phyloP scores from a whole-genome alignment of 108 stramenopile species.

The Discostella stelligeroides region DNA sequence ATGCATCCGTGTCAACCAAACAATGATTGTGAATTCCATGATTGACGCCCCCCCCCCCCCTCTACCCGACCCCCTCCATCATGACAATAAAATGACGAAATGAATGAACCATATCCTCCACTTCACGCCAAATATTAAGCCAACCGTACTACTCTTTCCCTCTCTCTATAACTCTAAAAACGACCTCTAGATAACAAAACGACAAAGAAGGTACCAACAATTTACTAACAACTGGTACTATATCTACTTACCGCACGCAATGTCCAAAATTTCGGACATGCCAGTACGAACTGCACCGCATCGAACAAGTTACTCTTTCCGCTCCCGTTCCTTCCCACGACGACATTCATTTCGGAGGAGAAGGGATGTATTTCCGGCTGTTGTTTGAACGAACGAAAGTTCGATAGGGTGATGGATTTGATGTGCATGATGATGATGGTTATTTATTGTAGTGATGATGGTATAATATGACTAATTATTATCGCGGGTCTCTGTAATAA shows the following conservation, averaged over 20 bases:
- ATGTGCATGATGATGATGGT: conserved; percentile 84
- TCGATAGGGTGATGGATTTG: conserved; percentile 96
- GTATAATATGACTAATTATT: neutral
- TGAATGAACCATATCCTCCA: neutral
- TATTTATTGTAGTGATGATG: neutral
- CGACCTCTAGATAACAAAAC: neutral
- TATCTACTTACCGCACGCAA: conserved; percentile 87
- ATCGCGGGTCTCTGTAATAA: no score
- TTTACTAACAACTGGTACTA: no score
- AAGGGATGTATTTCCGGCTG: conserved; percentile 96
- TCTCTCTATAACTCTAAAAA: neutral
- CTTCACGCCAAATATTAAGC: neutral
- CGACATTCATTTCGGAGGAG: conserved; percentile 92
- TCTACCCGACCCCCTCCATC: neutral
- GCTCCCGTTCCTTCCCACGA: conserved; percentile 94
- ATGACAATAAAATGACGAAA: no score
- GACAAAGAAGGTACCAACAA: no score
- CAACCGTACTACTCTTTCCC: neutral
- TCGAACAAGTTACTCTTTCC: conserved; percentile 98
- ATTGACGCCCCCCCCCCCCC: neutral
- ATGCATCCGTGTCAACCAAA: neutral
- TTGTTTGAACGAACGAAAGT: conserved; percentile 94
- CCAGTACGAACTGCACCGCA: conserved; percentile 96
- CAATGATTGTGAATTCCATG: no score
- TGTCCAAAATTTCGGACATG: conserved; percentile 88